A percentile compares a stretch with the other conserved stretches of the same genome.
Conservation (phyloP, 2,329 filamentous ascomycete genomes). For the Aureobasidium lini region DNA sequence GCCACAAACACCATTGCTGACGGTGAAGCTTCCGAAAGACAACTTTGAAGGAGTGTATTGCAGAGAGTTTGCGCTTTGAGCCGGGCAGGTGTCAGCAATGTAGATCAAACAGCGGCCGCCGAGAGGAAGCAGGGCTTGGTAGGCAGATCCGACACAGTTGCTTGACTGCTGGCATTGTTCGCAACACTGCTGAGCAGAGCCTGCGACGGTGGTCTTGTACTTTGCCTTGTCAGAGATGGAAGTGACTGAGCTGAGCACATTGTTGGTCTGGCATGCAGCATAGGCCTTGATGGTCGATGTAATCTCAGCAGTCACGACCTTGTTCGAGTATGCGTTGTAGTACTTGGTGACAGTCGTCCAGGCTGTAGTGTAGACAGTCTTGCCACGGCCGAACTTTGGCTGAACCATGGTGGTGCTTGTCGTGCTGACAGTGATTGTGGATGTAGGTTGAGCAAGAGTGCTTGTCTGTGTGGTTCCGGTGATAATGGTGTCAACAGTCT, state of each 20-base stretch:
- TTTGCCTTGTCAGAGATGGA: slow-evolving; percentile 5
- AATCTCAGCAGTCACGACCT: slow-evolving; percentile 4
- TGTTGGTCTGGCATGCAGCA: slow-evolving; percentile 15
- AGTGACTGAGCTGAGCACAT: slow-evolving; percentile 11
- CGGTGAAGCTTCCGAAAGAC: neutral
- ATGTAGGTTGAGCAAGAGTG: slow-evolving; percentile 4
- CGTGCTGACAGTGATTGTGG: slow-evolving; percentile 11
- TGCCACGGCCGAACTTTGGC: slow-evolving; percentile 1
- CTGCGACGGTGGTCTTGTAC: slow-evolving; percentile 11
- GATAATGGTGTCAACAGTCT: neutral
- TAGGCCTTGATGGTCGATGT: slow-evolving; percentile 13
- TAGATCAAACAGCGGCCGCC: slow-evolving; percentile 8
- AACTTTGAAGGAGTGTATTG: neutral
- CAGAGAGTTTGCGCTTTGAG: slow-evolving; percentile 1
- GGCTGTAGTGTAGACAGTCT: slow-evolving; percentile 6
- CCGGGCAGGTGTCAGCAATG: neutral
- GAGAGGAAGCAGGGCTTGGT: slow-evolving; percentile 3
- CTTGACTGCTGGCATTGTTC: slow-evolving; percentile 14
- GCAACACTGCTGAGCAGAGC: slow-evolving; percentile 14
- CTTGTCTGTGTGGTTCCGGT: slow-evolving; percentile 10
- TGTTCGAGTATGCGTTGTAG: slow-evolving; percentile 11
- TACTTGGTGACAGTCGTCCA: slow-evolving; percentile 5
- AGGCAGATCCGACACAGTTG: slow-evolving; percentile 7
- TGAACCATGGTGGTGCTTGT: slow-evolving; percentile 1
- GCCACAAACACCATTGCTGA: slow-evolving; percentile 7